phyloP scores from a whole-genome alignment of 2,329 filamentous ascomycete species.

The Davidsoniella virescens region DNA sequence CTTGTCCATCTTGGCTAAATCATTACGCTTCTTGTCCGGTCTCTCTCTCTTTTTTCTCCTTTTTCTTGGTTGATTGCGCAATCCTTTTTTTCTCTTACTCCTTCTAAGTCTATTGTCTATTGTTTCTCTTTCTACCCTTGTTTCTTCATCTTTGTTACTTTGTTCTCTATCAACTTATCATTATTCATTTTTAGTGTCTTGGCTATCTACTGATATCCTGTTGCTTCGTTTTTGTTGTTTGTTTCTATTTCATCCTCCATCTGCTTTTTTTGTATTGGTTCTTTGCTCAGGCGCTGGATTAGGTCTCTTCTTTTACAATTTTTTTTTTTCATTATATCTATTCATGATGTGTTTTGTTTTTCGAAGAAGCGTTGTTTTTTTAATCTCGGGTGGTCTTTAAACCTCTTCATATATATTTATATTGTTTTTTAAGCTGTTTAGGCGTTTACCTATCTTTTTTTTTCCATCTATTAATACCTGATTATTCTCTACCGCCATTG shows the following conservation, averaged over 20 bases:
- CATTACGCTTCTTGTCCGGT: not conserved
- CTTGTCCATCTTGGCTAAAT: not conserved
- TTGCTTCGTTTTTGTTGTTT: not conserved
- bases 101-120: not conserved
- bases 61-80: not conserved
- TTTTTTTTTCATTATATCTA: too few relatives aligned
- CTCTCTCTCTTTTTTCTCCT: not conserved
- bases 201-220: not conserved
- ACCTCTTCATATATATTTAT: too few relatives aligned
- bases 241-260: not conserved
- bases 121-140: not conserved
- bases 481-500: too few relatives aligned
- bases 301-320: too few relatives aligned
- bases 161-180: not conserved
- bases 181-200: not conserved
- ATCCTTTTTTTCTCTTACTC: not conserved
- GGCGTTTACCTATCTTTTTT: too few relatives aligned
- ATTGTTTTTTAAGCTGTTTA: too few relatives aligned
- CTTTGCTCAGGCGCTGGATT: too few relatives aligned
- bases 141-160: not conserved
- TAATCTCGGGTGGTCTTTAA: too few relatives aligned
- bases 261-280: not conserved
- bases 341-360: too few relatives aligned
- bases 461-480: too few relatives aligned
- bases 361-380: too few relatives aligned